These are phyloP conservation scores for Trichoderma atrobrunneum DNA, from an alignment of 2,329 filamentous ascomycete genomes.

Conservation along the genomic window DNA sequence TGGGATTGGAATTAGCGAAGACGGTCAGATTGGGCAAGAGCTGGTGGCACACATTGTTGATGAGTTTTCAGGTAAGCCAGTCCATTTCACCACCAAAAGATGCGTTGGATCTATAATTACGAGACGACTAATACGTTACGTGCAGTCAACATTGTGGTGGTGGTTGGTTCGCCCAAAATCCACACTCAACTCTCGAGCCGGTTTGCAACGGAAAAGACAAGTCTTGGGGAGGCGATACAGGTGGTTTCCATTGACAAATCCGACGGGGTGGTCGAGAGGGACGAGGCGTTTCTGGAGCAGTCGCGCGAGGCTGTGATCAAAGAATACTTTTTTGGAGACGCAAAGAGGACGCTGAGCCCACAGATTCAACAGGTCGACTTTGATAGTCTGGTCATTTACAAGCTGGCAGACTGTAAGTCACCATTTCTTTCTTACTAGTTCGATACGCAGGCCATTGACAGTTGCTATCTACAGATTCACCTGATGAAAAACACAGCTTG, in stretches of 20 bases:
- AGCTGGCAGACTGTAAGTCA: conserved; percentile 57
- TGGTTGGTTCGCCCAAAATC: conserved; percentile 75
- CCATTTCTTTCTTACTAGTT: not conserved
- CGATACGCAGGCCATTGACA: not conserved
- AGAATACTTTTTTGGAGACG: conserved; percentile 91
- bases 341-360: conserved; percentile 74
- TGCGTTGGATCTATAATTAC: not conserved
- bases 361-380: conserved; percentile 84
- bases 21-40: conserved; percentile 67
- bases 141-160: conserved; percentile 73
- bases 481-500: conserved; percentile 44
- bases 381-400: conserved; percentile 70
- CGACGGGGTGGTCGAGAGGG: conserved; percentile 76
- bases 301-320: conserved; percentile 74
- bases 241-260: conserved; percentile 81
- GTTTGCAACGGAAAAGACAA: conserved; percentile 57
- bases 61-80: conserved; percentile 48
- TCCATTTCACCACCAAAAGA: not conserved
- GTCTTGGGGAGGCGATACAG: conserved; percentile 64
- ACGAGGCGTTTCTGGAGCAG: conserved; percentile 70
- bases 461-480: not conserved
- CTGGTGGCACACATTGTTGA: conserved; percentile 71
- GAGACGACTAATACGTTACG: not conserved
- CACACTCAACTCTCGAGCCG: conserved; percentile 70
- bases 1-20: conserved; percentile 67